phyloP scores from a whole-genome alignment of 2,329 filamentous ascomycete species.

The Lecanicillium sp. region DNA sequence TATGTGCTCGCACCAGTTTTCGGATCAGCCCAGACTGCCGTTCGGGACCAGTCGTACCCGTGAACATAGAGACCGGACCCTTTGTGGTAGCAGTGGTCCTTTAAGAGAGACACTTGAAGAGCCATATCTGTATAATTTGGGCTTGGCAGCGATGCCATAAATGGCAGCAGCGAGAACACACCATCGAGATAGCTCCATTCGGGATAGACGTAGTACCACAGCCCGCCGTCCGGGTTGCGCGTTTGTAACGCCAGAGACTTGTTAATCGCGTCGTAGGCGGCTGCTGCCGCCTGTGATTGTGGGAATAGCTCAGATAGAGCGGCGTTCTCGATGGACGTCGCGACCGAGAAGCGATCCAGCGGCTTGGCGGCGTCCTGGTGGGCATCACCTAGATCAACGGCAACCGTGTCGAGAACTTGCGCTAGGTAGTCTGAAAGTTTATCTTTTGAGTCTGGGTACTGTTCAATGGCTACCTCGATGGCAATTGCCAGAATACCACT shows the following conservation, averaged over 20 bases:
- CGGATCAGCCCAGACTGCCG: slow-evolving; percentile 10
- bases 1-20: slow-evolving; percentile 12
- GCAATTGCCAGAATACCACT: slow-evolving; percentile 15
- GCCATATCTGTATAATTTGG: slow-evolving; percentile 14
- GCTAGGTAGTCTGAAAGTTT: slow-evolving; percentile 10
- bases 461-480: slow-evolving; percentile 10
- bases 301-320: not conserved
- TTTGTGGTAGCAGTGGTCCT: slow-evolving; percentile 9
- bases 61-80: slow-evolving; percentile 9
- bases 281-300: slow-evolving; percentile 3
- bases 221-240: slow-evolving; percentile 24
- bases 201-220: slow-evolving; percentile 36
- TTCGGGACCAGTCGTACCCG: slow-evolving; percentile 12
- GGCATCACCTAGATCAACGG: slow-evolving; percentile 9
- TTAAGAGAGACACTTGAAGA: slow-evolving; percentile 13
- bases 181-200: slow-evolving; percentile 47
- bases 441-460: slow-evolving; percentile 9
- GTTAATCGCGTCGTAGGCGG: slow-evolving; percentile 12
- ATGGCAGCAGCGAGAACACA: slow-evolving; percentile 41
- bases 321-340: slow-evolving; percentile 11
- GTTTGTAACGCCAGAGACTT: slow-evolving; percentile 14
- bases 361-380: slow-evolving; percentile 11
- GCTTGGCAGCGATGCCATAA: slow-evolving; percentile 16
- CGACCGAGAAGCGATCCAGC: slow-evolving; percentile 17
- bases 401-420: slow-evolving; percentile 11